Conservation (phyloP, 192 early-diverging fungal species). For the Neocallimastix lanati region DNA sequence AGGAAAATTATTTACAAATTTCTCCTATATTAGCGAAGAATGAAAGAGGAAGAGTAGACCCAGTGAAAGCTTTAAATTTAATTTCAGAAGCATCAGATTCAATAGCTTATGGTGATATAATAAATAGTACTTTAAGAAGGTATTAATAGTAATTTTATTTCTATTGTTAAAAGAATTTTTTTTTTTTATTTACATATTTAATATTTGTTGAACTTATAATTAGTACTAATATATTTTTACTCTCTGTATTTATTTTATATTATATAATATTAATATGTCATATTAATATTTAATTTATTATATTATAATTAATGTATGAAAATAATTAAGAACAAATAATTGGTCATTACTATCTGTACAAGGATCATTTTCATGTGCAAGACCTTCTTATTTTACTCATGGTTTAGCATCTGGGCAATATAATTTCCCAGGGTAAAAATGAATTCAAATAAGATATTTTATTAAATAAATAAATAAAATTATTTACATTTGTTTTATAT, state of each 20-base stretch:
- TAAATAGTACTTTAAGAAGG: slow-evolving; percentile 54
- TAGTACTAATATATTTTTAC: too few relatives aligned
- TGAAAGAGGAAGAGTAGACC: neutral
- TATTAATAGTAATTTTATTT: too few relatives aligned
- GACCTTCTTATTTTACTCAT: slow-evolving; percentile 63
- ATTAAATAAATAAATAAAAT: too few relatives aligned
- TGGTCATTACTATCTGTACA: slow-evolving; percentile 86
- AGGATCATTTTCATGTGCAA: slow-evolving; percentile 61
- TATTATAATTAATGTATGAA: too few relatives aligned
- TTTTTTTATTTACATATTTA: too few relatives aligned
- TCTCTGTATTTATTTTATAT: too few relatives aligned
- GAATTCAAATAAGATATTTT: too few relatives aligned
- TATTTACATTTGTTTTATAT: too few relatives aligned
- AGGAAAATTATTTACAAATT: slow-evolving; percentile 75
- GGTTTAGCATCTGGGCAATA: slow-evolving; percentile 23
- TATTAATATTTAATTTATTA: too few relatives aligned
- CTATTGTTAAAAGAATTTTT: too few relatives aligned
- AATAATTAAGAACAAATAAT: slow-evolving; percentile 45
- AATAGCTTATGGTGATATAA: slow-evolving; percentile 63
- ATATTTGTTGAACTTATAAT: too few relatives aligned
- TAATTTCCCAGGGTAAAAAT: slow-evolving; percentile 16
- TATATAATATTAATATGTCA: too few relatives aligned
- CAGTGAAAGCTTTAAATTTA: slow-evolving; percentile 21
- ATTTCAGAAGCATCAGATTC: slow-evolving; percentile 70
- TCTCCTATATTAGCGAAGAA: slow-evolving; percentile 27